Conservation (phyloP, 179 eudicot genomes). For the Beta lomatogona region DNA sequence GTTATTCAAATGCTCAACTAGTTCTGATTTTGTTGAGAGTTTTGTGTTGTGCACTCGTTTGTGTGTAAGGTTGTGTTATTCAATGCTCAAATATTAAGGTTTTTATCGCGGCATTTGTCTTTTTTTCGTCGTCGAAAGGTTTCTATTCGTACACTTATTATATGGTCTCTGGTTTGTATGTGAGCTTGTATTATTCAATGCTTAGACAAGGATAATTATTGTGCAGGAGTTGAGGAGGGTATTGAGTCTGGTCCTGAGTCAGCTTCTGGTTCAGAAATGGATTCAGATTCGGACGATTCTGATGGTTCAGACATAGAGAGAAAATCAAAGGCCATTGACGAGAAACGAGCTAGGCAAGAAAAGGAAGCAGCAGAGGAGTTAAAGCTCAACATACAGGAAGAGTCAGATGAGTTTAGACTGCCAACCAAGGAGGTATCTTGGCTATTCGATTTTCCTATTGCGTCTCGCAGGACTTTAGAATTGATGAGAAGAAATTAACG, state of each 20-base stretch:
- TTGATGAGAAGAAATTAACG: background rate
- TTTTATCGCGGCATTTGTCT: too few species aligned
- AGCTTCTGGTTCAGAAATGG: conserved; percentile 2
- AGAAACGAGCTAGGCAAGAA: conserved; percentile 40
- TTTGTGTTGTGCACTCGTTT: too few species aligned
- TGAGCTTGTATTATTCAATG: background rate
- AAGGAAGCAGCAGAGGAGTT: conserved; percentile 58
- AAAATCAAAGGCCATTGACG: conserved; percentile 43
- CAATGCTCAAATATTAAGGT: too few species aligned
- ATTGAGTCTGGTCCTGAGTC: background rate
- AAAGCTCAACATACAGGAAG: conserved; percentile 50
- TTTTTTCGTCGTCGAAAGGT: too few species aligned
- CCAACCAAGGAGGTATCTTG: conserved; percentile 60
- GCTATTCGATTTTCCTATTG: background rate
- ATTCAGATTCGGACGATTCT: conserved; percentile 32
- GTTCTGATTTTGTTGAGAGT: too few species aligned
- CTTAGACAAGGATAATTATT: background rate
- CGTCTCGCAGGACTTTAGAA: background rate
- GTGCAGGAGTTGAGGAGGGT: background rate
- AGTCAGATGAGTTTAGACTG: conserved; percentile 66
- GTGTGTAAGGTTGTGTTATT: too few species aligned
- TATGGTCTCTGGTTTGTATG: too few species aligned
- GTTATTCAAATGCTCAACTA: too few species aligned
- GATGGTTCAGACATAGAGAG: conserved; percentile 47
- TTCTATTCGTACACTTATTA: too few species aligned